phyloP scores from a whole-genome alignment of 176 grass and related monocot genomes.

The Saccharum officinarum region DNA sequence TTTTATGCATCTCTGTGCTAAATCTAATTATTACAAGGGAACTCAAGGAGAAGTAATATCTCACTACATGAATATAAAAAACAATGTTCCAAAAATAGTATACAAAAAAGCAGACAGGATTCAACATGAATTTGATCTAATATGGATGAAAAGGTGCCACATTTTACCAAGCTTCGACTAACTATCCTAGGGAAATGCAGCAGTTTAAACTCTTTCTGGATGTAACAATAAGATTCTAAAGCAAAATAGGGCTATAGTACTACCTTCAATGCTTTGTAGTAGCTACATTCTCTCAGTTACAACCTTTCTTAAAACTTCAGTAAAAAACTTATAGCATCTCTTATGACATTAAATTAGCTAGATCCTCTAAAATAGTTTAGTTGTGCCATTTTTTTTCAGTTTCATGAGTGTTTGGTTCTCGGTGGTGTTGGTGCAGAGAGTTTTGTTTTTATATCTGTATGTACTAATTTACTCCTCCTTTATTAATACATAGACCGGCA shows the following conservation, averaged over 20 bases:
- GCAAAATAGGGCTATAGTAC: background rate
- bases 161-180: constrained; percentile 8
- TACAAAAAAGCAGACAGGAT: background rate
- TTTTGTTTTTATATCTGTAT: too few relatives aligned
- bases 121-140: constrained; percentile 2
- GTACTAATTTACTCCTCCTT: too few relatives aligned
- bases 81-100: background rate
- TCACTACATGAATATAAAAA: constrained; percentile 13
- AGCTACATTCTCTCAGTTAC: background rate
- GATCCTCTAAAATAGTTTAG: background rate
- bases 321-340: background rate
- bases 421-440: too few relatives aligned
- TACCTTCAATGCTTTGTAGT: background rate
- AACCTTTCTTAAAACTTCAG: background rate
- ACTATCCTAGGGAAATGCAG: background rate
- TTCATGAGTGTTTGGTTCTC: background rate
- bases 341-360: constrained; percentile 14
- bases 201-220: background rate
- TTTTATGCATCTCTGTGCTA: background rate
- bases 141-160: background rate
- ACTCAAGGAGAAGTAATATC: constrained; percentile 3
- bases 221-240: background rate
- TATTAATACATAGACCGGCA: too few relatives aligned
- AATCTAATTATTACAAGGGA: constrained; percentile 13
- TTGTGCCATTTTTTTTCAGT: background rate